Conservation (phyloP, 768 basidiomycete genomes). For the Suillus bovinus region DNA sequence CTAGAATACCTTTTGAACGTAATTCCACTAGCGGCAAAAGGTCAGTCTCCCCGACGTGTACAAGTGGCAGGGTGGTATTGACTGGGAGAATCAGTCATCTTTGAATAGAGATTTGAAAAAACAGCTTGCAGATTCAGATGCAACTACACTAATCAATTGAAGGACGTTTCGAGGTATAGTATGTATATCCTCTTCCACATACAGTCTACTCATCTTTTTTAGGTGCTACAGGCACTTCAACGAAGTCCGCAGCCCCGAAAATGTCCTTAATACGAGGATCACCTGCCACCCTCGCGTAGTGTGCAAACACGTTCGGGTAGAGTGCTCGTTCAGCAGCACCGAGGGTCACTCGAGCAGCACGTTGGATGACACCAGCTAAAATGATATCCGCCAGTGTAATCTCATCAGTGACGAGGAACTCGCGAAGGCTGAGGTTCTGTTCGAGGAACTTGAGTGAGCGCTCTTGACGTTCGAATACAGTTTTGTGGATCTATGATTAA, state of each 20-base stretch:
- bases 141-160: not conserved
- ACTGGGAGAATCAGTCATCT: no score
- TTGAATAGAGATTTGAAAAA: not conserved
- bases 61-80: no score
- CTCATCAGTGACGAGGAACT: slow-evolving; percentile 25
- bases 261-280: slow-evolving; percentile 22
- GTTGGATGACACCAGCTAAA: slow-evolving; percentile 24
- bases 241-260: slow-evolving; percentile 24
- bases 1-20: no score
- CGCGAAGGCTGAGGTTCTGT: slow-evolving; percentile 21
- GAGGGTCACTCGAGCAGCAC: slow-evolving; percentile 26
- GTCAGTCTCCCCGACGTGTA: no score
- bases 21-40: no score
- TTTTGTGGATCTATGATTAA: slow-evolving; percentile 21
- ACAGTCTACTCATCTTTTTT: not conserved
- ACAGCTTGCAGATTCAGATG: not conserved
- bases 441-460: slow-evolving; percentile 29
- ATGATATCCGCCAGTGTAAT: slow-evolving; percentile 31
- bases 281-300: slow-evolving; percentile 23
- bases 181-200: not conserved
- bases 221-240: slow-evolving; percentile 20
- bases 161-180: not conserved
- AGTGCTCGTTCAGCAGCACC: slow-evolving; percentile 27
- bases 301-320: slow-evolving; percentile 28
- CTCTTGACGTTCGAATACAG: slow-evolving; percentile 20